Evolutionary conservation across 306 rosid genomes (phyloP).

Genomic region (peach (Prunus persica)): DNA sequence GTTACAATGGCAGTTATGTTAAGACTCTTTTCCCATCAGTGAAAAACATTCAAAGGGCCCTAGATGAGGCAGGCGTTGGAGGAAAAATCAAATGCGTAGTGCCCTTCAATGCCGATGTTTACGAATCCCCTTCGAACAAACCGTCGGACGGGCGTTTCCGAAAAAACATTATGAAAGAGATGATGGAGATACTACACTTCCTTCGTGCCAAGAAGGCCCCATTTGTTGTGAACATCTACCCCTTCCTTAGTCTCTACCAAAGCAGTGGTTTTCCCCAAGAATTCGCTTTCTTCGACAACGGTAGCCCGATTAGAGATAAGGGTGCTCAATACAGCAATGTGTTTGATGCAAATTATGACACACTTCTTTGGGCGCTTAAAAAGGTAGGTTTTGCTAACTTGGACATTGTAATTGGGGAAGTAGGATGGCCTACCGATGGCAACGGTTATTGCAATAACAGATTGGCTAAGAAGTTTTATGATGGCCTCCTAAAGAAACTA

Average conservation of each 20-base stretch:
- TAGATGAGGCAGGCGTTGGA: conserved; percentile 50
- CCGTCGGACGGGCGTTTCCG: conserved; percentile 71
- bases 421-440: conserved; percentile 92
- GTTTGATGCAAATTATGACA: conserved; percentile 76
- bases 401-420: conserved; percentile 60
- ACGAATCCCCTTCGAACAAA: conserved; percentile 41
- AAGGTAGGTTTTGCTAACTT: conserved; percentile 36
- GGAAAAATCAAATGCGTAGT: conserved; percentile 48
- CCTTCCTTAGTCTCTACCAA: conserved; percentile 61
- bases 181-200: conserved; percentile 42
- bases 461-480: conserved; percentile 52
- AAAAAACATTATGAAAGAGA: conserved; percentile 17
- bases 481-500: conserved; percentile 54
- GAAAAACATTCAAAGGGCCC: conserved; percentile 62
- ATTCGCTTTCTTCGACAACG: conserved; percentile 58
- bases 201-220: conserved; percentile 47
- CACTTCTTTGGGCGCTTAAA: conserved; percentile 51
- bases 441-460: conserved; percentile 25
- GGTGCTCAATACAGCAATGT: conserved; percentile 40
- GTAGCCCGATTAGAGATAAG: conserved; percentile 33
- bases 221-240: conserved; percentile 75
- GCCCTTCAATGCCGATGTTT: conserved; percentile 80
- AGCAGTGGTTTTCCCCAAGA: conserved; percentile 40
- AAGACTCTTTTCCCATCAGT: conserved; percentile 56
- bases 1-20: conserved; percentile 45